phyloP scores from a whole-genome alignment of 139 green algal genomes.

The Helicosporidium sp. region DNA sequence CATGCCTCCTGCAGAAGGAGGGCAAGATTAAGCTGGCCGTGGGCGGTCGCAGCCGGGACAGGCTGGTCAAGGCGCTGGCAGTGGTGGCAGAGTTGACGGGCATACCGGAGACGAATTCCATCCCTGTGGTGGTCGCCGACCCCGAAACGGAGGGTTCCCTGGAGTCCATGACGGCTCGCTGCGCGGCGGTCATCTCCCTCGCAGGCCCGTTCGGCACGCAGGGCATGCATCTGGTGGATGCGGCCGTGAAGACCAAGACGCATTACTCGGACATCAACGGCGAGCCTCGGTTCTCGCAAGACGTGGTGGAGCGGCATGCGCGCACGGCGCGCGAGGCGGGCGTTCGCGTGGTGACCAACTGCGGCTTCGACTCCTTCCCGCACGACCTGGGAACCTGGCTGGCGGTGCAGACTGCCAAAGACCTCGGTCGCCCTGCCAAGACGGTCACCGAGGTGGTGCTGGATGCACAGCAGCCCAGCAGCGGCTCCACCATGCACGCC shows the following conservation, averaged over 20 bases:
- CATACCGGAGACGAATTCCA: conserved; percentile 8
- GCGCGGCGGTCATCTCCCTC: conserved; percentile 33
- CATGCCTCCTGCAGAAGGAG: not conserved
- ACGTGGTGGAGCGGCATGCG: not conserved
- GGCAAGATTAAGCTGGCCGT: conserved; percentile 47
- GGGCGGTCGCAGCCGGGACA: conserved; percentile 45
- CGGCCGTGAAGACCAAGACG: conserved; percentile 37
- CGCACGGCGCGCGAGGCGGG: not conserved
- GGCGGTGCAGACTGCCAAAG: too few relatives aligned
- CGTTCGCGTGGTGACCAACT: not conserved
- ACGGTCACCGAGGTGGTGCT: too few relatives aligned
- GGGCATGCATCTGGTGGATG: conserved; percentile 50
- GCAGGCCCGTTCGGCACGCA: conserved; percentile 45
- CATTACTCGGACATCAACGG: conserved; percentile 83
- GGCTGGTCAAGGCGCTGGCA: conserved; percentile 40
- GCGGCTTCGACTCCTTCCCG: not conserved
- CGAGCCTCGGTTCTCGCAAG: not conserved
- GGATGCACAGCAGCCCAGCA: too few relatives aligned
- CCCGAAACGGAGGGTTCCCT: too few relatives aligned
- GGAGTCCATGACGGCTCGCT: conserved; percentile 26
- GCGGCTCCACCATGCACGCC: too few relatives aligned
- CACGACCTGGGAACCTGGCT: too few relatives aligned
- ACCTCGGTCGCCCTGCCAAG: too few relatives aligned
- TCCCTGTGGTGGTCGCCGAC: not conserved
- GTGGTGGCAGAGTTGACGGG: conserved; percentile 10